Conservation (phyloP, 2,329 filamentous ascomycete species). For the Aureobasidium sp. region DNA sequence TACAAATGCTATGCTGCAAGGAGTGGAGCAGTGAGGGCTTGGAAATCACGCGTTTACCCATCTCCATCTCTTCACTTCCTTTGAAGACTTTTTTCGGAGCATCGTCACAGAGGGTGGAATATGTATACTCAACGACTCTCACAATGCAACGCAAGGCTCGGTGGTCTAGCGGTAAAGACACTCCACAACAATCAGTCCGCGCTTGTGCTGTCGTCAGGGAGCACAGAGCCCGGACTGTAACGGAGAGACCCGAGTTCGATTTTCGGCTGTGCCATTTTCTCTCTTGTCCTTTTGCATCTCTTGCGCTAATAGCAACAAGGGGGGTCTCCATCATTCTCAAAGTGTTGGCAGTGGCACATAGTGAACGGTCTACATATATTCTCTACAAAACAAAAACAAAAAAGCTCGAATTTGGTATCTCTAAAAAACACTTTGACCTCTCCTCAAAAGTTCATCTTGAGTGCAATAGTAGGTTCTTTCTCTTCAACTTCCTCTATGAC, state of each 20-base stretch:
- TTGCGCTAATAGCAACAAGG: neutral
- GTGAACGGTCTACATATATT: too few relatives aligned
- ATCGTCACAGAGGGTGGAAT: neutral
- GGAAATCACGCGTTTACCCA: too few relatives aligned
- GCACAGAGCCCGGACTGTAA: neutral
- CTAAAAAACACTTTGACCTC: neutral
- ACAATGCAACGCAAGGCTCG: neutral
- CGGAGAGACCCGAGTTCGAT: neutral
- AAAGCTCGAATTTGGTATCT: neutral
- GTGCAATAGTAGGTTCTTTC: conserved; percentile 68
- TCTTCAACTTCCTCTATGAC: conserved; percentile 38
- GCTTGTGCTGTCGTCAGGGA: neutral
- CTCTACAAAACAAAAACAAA: neutral
- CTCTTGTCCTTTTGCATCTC: neutral
- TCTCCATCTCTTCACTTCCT: neutral
- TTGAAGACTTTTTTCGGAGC: neutral
- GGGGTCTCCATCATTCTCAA: too few relatives aligned
- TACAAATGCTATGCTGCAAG: conserved; percentile 27
- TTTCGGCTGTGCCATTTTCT: neutral
- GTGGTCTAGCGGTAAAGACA: neutral
- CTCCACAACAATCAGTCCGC: neutral
- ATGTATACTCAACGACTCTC: neutral
- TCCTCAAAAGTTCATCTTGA: conserved; percentile 77
- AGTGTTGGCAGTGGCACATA: too few relatives aligned
- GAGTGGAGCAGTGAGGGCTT: too few relatives aligned